A percentile compares a stretch with the other conserved stretches of the same genome.
Conservation (phyloP, 768 basidiomycete species). For the Auriscalpium orientale region DNA sequence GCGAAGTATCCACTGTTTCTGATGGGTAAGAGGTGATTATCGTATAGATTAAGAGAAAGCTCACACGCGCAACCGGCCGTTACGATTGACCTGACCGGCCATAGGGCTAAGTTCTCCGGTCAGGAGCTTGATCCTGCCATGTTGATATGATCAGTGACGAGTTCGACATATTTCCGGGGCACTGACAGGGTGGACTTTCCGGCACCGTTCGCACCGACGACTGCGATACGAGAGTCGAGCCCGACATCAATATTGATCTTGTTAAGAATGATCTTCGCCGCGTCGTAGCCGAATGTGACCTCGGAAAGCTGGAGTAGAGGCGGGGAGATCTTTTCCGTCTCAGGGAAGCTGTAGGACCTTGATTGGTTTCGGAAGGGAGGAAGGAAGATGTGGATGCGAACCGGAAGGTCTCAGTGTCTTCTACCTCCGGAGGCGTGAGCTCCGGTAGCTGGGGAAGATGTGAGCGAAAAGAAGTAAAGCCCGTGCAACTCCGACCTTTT, state of each 20-base stretch:
- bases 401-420: constrained; percentile 92
- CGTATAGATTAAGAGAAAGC: constrained; percentile 18
- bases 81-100: constrained; percentile 77
- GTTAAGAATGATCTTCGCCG: constrained; percentile 70
- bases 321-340: constrained; percentile 95
- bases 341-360: constrained; percentile 61
- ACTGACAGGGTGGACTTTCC: constrained; percentile 92
- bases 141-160: background rate
- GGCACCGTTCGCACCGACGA: constrained; percentile 92
- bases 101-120: constrained; percentile 76
- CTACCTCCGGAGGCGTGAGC: constrained; percentile 84
- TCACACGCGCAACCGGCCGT: constrained; percentile 86
- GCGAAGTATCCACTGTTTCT: constrained; percentile 74
- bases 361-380: background rate
- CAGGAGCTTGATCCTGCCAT: constrained; percentile 76
- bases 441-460: constrained; percentile 64
- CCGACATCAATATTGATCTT: constrained; percentile 85
- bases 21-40: background rate
- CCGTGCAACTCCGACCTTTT: constrained; percentile 42
- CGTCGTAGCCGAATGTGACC: constrained; percentile 81
- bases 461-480: background rate
- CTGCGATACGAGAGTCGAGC: constrained; percentile 89
- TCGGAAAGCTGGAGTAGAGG: constrained; percentile 89
- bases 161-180: background rate
- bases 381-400: constrained; percentile 22